Percentiles rank a stretch among this genome's conserved stretches.
Evolutionary conservation across 1,284 basidiomycete genomes (phyloP).

Genomic region (Microbotryum scabiosae): DNA sequence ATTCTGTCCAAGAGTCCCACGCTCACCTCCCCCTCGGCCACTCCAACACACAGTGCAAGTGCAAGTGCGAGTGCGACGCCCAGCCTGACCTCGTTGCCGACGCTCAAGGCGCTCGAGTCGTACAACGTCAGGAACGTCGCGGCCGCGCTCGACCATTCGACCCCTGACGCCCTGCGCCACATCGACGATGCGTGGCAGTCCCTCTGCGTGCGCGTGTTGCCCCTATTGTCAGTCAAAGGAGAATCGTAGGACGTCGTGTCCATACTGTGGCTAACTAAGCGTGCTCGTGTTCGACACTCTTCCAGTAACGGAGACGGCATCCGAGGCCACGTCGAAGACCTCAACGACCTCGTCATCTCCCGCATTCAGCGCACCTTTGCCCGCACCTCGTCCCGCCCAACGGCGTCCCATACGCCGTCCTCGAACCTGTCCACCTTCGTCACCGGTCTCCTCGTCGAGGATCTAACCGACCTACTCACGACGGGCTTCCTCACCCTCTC

Average conservation of each 20-base stretch:
- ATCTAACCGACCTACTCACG: conserved; percentile 71
- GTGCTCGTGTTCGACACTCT: no score
- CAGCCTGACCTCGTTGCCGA: neutral
- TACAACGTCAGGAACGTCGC: conserved; percentile 24
- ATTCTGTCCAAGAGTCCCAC: neutral
- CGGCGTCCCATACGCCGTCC: conserved; percentile 2
- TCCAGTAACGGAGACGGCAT: conserved; percentile 69
- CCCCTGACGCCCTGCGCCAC: neutral
- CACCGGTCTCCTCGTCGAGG: conserved; percentile 56
- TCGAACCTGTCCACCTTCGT: conserved; percentile 34
- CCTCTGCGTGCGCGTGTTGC: conserved; percentile 25
- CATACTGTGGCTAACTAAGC: no score
- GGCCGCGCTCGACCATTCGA: conserved; percentile 18
- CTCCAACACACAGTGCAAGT: neutral
- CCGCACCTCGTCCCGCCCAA: conserved; percentile 32
- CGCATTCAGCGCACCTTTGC: conserved; percentile 55
- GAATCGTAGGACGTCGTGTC: no score
- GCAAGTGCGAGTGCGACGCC: no score
- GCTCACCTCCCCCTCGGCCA: neutral
- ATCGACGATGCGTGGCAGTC: conserved; percentile 30
- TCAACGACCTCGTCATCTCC: conserved; percentile 66
- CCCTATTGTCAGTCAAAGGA: conserved; percentile 26
- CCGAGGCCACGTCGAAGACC: conserved; percentile 80
- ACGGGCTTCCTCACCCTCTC: conserved; percentile 88
- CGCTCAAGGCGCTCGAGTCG: conserved; percentile 9